Percentiles rank a stretch among this genome's conserved stretches.
phyloP scores from a whole-genome alignment of 306 rosid species.

The Lathyrus oleraceus region DNA sequence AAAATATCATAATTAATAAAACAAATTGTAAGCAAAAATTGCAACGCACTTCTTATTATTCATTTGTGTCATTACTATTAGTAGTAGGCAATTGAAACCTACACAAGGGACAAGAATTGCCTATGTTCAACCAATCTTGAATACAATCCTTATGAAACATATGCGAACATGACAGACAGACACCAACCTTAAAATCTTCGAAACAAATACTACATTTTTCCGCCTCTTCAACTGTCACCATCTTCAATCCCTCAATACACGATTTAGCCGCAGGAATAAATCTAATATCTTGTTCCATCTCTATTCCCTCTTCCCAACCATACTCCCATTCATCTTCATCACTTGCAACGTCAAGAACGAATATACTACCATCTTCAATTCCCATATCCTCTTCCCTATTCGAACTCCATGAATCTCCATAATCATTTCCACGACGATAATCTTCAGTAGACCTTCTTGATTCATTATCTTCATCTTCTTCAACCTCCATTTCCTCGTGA shows the following conservation, averaged over 20 bases:
- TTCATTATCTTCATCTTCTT: no score
- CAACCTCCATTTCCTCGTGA: no score
- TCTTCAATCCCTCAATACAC: background rate
- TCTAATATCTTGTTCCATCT: background rate
- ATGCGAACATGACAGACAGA: background rate
- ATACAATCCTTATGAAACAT: constrained; percentile 23
- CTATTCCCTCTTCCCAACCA: background rate
- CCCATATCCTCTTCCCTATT: no score
- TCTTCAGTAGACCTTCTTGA: no score
- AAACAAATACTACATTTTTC: background rate
- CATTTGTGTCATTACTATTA: background rate
- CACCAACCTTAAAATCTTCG: constrained; percentile 5
- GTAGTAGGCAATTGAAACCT: background rate
- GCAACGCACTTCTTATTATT: background rate
- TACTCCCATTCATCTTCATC: background rate
- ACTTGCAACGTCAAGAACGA: no score
- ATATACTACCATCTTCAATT: no score
- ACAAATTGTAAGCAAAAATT: no score
- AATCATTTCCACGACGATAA: no score
- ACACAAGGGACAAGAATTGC: constrained; percentile 14
- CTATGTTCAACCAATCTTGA: background rate
- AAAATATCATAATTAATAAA: no score
- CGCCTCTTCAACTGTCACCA: background rate
- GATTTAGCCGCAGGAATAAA: constrained; percentile 18
- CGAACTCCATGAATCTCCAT: no score